Evolutionary conservation across 768 basidiomycete genomes (phyloP), one percentile per base, ranked within the genome.

Genomic region (Calocybe cyanea): DNA sequence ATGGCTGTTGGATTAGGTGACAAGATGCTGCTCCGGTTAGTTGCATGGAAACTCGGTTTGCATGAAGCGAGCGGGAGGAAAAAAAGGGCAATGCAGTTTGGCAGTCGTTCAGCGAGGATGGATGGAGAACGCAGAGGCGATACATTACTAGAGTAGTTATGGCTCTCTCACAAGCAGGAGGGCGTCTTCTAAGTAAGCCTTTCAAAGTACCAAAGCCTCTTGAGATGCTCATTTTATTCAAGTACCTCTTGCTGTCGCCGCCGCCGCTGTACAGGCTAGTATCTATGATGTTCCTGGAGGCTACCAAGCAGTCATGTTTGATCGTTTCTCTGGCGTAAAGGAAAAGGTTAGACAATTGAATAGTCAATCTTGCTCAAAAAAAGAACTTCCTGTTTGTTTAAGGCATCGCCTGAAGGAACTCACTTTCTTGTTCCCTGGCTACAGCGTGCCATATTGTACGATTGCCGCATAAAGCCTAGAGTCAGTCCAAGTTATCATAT

Each of bases 31-130:
- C 59, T 98, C 42, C 69, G 95, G 44, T 61, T 87, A 21, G 82
- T 85, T 1, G 81, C 86, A 28, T 66, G 70, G 50, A 78, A 79
- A 52, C 56, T 92, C n/a, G 93, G 94, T 0, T 69, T 97, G 34
- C 63, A 76, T 2, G 79, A 83, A 51, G 89, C 91, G 4, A 86
- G 87, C 50, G 48, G 55, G 42, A 71, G 90, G 51, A 92, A 87
- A 62, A 99, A 99, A 68, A 64, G 88, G 48, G 96, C 96, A 11
- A 96, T 97, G 88, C 96, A 98, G 58, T 99, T 99, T 67, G 95
- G 95, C 14, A 88, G 80, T 57, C 81, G 83, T 64, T 87, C 89
- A 23, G 90, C 90, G 14, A 70, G 88, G 48, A 91, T 92, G 89
- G 81, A 84, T 14, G 83, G 80, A 2, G 77, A 79, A 38, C 66